Percentiles rank a stretch among this genome's conserved stretches.
These are phyloP conservation scores for Bretschneidera sinensis DNA, from an alignment of 345 rosid species.

Conservation along the genomic window DNA sequence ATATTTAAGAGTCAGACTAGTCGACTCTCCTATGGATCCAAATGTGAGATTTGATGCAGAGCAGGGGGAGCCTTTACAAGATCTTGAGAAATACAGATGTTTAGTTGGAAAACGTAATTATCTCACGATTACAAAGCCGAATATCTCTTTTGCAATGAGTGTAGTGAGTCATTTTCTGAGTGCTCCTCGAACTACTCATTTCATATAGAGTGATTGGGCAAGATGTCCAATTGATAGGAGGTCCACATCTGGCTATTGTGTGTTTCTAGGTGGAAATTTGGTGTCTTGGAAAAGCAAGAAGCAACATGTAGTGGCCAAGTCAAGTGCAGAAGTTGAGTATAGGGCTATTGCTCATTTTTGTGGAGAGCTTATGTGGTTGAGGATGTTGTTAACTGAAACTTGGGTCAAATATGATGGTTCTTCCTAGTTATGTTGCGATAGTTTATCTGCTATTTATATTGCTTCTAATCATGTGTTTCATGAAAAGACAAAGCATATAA, in stretches of 20 bases:
- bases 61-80: too few species aligned
- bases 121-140: too few species aligned
- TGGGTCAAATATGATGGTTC: background rate
- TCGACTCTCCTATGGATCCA: too few species aligned
- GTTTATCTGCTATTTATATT: background rate
- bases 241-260: background rate
- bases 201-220: background rate
- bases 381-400: background rate
- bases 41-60: too few species aligned
- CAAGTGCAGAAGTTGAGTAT: slow-evolving; percentile 1
- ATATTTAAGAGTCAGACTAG: too few species aligned
- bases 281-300: background rate
- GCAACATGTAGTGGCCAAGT: background rate
- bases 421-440: background rate
- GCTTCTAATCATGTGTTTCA: background rate
- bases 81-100: too few species aligned
- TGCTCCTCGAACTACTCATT: too few species aligned
- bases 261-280: background rate
- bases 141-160: too few species aligned
- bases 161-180: too few species aligned
- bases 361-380: background rate
- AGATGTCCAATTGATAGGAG: background rate
- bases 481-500: background rate
- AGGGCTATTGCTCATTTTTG: background rate
- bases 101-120: too few species aligned